A percentile compares a stretch with the other conserved stretches of the same genome.
These are phyloP conservation scores for Suillus discolor DNA, from an alignment of 768 basidiomycete species.

Conservation along the genomic window DNA sequence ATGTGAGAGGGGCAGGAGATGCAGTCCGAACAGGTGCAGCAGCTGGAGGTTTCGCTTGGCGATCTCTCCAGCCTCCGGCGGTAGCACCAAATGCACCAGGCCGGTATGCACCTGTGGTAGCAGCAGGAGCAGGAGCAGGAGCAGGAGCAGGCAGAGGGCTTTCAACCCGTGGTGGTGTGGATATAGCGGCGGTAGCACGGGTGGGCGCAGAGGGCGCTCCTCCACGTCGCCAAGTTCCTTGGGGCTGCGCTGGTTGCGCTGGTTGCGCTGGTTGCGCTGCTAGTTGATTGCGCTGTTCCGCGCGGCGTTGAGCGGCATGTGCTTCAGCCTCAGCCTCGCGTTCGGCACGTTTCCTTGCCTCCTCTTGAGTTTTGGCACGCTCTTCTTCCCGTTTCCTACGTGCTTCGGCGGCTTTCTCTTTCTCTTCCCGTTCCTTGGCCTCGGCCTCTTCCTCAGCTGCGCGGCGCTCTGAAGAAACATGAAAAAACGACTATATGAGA, in stretches of 20 bases:
- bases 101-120: conserved; percentile 44
- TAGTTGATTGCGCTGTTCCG: conserved; percentile 34
- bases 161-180: conserved; percentile 51
- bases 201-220: conserved; percentile 23
- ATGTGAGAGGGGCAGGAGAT: conserved; percentile 32
- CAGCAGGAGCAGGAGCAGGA: conserved; percentile 23
- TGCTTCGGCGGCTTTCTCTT: conserved; percentile 52
- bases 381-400: conserved; percentile 58
- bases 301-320: conserved; percentile 43
- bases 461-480: conserved; percentile 45
- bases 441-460: conserved; percentile 61
- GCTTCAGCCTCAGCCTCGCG: conserved; percentile 73
- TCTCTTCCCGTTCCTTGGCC: conserved; percentile 59
- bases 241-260: conserved; percentile 11
- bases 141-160: conserved; percentile 48
- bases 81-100: conserved; percentile 40
- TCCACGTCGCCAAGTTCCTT: conserved; percentile 24
- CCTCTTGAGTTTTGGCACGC: conserved; percentile 52
- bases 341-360: conserved; percentile 59
- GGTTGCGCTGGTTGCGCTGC: conserved; percentile 30
- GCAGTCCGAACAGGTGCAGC: conserved; percentile 35
- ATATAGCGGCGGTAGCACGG: conserved; percentile 25
- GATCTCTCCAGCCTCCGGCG: conserved; percentile 61
- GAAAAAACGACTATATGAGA: conserved; percentile 6
- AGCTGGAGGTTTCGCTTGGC: conserved; percentile 45